These are phyloP conservation scores for Desmodesmus armatus DNA, from an alignment of 139 green algal species.

Conservation along the genomic window DNA sequence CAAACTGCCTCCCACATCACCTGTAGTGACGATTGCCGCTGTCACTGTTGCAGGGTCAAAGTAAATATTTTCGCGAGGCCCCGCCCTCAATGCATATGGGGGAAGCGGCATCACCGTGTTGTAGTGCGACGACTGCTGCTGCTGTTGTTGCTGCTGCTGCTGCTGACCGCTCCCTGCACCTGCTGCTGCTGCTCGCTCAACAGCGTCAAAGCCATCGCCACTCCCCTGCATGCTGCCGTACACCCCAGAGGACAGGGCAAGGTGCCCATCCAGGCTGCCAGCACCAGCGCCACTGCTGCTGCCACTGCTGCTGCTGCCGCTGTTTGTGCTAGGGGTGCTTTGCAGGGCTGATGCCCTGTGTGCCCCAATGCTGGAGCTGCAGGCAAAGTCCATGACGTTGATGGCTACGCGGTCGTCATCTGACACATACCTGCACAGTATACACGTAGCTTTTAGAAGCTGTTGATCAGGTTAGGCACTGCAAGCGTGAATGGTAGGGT, in stretches of 20 bases:
- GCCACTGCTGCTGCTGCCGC: slow-evolving; percentile 8
- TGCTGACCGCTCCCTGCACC: not conserved
- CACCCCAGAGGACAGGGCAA: too few relatives aligned
- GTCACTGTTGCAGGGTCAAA: slow-evolving; percentile 75
- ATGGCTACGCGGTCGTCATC: slow-evolving; percentile 76
- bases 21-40: slow-evolving; percentile 83
- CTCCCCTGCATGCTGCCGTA: too few relatives aligned
- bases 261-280: too few relatives aligned
- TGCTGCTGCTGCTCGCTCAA: not conserved
- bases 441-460: not conserved
- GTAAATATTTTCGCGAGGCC: slow-evolving; percentile 73
- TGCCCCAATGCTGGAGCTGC: slow-evolving; percentile 43
- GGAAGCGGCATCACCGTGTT: slow-evolving; percentile 56
- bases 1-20: slow-evolving; percentile 10
- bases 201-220: too few relatives aligned
- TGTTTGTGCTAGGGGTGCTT: too few relatives aligned
- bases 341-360: not conserved
- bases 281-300: slow-evolving; percentile 9
- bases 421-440: slow-evolving; percentile 62
- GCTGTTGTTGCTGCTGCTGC: slow-evolving; percentile 14
- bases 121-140: not conserved
- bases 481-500: too few relatives aligned
- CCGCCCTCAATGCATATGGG: slow-evolving; percentile 75
- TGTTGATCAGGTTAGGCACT: too few relatives aligned
- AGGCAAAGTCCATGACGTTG: slow-evolving; percentile 70